These are phyloP conservation scores for Aspergillus sparsus DNA, from an alignment of 495 filamentous ascomycete genomes.

Conservation along the genomic window DNA sequence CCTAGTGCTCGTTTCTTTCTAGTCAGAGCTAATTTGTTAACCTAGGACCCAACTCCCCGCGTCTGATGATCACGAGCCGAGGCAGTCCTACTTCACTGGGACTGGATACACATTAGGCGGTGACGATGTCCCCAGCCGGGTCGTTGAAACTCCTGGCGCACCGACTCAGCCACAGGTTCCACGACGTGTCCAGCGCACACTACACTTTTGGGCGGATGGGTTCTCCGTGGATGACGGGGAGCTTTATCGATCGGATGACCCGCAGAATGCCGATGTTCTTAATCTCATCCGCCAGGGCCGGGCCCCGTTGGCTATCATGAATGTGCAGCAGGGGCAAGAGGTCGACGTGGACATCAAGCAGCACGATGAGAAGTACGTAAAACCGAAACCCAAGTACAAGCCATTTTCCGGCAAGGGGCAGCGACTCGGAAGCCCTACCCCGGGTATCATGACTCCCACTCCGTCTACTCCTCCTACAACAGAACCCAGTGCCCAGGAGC, in stretches of 20 bases:
- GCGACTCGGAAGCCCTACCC: slow-evolving; percentile 88
- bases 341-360: slow-evolving; percentile 89
- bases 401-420: slow-evolving; percentile 83
- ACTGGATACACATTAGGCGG: slow-evolving; percentile 85
- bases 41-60: slow-evolving; percentile 60
- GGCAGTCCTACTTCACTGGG: slow-evolving; percentile 70
- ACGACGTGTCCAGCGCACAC: slow-evolving; percentile 61
- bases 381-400: slow-evolving; percentile 81
- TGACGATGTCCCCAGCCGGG: slow-evolving; percentile 76
- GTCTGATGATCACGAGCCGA: slow-evolving; percentile 55
- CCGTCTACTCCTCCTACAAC: slow-evolving; percentile 33
- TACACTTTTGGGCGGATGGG: slow-evolving; percentile 92
- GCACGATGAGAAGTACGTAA: slow-evolving; percentile 79
- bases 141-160: slow-evolving; percentile 65
- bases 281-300: slow-evolving; percentile 83
- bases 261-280: slow-evolving; percentile 76
- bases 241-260: slow-evolving; percentile 87
- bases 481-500: slow-evolving; percentile 29
- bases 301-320: slow-evolving; percentile 85
- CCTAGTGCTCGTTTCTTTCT: neutral
- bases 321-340: slow-evolving; percentile 79
- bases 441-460: slow-evolving; percentile 54
- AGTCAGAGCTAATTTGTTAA: neutral
- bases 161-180: slow-evolving; percentile 40
- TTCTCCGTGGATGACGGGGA: slow-evolving; percentile 94